Evolutionary conservation across 352 stramenopile genomes (phyloP), one percentile per base, ranked within the genome.

Genomic region (Globisporangium splendens): DNA sequence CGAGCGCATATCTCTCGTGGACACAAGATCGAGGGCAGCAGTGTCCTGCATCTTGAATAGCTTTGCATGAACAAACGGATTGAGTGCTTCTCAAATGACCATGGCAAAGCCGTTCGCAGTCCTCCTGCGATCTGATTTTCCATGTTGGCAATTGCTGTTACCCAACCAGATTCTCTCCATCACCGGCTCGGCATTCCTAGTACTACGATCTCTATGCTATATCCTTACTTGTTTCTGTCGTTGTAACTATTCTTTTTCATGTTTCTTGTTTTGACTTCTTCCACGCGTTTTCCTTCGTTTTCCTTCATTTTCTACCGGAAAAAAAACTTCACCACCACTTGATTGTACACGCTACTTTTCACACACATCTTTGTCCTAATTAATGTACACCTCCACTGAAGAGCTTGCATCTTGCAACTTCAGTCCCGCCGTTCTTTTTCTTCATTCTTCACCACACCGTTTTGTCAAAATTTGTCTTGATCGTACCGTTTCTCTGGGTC

Each of bases 341-440:
- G 46, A 39, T 33, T 39, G 33, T 38, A 56, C 50, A 49, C 24
- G 24, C 14, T 20, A 47, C 43, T n/a, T 12, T 10, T 17, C 22
- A 41, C 22, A 42, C 20, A 51, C 50, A 48, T 7, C 48, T 54
- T 22, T 35, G 1, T 46, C 18, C 47, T 58, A 52, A 52, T 54
- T 62, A 61, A 47, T 42, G 52, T 50, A 59, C 53, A 65, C 18
- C 54, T 53, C 31, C 31, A 50, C 46, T 51, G 18, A 41, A 20
- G 15, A 39, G 24, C 35, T 10, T 41, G 18, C 51, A 50, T 42
- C 54, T 35, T 35, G 28, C 28, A 35, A 35, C 28, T 35, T 8
- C 28, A 35, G 28, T 35, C 28, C 47, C n/a, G 12, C 28, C 44
- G 44, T 20, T 51, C 24, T 17, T 21, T 50, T n/a, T 31, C 18